Evolutionary conservation across 129 eudicot species (phyloP).

Genomic region (Pulicaria dysenterica): DNA sequence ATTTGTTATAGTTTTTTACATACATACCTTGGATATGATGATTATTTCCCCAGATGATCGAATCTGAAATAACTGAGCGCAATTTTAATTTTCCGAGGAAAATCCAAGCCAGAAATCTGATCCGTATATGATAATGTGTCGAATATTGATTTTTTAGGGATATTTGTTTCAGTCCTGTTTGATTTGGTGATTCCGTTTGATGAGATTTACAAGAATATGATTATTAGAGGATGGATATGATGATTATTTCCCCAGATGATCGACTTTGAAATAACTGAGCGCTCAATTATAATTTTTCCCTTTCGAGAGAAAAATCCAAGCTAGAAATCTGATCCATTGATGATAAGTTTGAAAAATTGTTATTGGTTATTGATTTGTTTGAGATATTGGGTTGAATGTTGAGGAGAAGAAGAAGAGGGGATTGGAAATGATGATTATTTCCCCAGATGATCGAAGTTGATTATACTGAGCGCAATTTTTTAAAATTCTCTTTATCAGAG

Average conservation of each 20-base stretch:
- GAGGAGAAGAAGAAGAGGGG: neutral
- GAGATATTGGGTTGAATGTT: too few relatives aligned
- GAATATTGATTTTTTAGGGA: too few relatives aligned
- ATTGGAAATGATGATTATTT: conserved; percentile 41
- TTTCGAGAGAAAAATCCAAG: neutral
- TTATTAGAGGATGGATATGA: neutral
- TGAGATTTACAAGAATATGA: neutral
- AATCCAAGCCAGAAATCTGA: conserved; percentile 20
- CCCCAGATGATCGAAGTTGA: conserved; percentile 48
- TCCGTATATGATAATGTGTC: neutral
- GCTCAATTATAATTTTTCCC: neutral
- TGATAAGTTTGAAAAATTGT: too few relatives aligned
- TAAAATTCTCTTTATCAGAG: neutral
- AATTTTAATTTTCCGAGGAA: neutral
- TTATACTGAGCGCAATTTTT: conserved; percentile 32
- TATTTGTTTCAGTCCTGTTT: too few relatives aligned
- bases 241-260: conserved; percentile 23
- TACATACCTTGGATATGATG: neutral
- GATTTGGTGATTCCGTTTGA: too few relatives aligned
- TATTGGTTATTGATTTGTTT: too few relatives aligned
- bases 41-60: conserved; percentile 23
- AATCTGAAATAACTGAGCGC: conserved; percentile 23
- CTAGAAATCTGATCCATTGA: conserved; percentile 12
- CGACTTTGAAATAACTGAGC: conserved; percentile 20
- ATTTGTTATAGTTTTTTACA: neutral